Conservation (phyloP, 441 rosid genomes). For the Syzygium syzygioides region DNA sequence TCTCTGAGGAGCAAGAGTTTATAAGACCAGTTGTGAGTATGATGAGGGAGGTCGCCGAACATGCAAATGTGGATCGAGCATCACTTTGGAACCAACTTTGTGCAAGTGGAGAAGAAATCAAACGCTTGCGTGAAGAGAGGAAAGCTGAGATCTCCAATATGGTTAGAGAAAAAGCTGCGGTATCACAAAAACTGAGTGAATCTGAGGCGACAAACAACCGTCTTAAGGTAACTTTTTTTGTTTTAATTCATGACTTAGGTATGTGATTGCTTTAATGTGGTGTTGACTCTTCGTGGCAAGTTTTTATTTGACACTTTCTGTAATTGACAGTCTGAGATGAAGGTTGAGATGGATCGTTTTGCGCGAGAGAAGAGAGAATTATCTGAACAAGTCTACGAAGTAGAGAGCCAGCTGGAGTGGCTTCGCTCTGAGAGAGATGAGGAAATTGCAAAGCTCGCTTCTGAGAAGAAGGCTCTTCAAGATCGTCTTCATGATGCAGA, state of each 20-base stretch:
- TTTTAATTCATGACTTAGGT: constrained; percentile 8
- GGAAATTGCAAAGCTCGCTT: constrained; percentile 57
- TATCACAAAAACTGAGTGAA: constrained; percentile 70
- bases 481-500: constrained; percentile 98
- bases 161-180: constrained; percentile 53
- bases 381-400: constrained; percentile 77
- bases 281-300: neutral
- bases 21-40: constrained; percentile 69
- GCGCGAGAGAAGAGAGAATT: constrained; percentile 84
- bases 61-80: constrained; percentile 89
- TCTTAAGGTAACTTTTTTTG: constrained; percentile 61
- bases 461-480: constrained; percentile 81
- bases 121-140: constrained; percentile 63
- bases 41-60: constrained; percentile 90
- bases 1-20: constrained; percentile 81
- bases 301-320: constrained; percentile 12
- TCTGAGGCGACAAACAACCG: constrained; percentile 66
- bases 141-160: constrained; percentile 60
- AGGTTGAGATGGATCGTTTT: constrained; percentile 81
- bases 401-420: constrained; percentile 98
- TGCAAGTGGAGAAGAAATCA: constrained; percentile 79
- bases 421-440: constrained; percentile 90
- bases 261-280: neutral
- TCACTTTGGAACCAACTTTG: constrained; percentile 97
- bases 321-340: constrained; percentile 81